Percentiles rank a stretch among this genome's conserved stretches.
Conservation (phyloP, 495 filamentous ascomycete species). For the Aspergillus heteromorphus region DNA sequence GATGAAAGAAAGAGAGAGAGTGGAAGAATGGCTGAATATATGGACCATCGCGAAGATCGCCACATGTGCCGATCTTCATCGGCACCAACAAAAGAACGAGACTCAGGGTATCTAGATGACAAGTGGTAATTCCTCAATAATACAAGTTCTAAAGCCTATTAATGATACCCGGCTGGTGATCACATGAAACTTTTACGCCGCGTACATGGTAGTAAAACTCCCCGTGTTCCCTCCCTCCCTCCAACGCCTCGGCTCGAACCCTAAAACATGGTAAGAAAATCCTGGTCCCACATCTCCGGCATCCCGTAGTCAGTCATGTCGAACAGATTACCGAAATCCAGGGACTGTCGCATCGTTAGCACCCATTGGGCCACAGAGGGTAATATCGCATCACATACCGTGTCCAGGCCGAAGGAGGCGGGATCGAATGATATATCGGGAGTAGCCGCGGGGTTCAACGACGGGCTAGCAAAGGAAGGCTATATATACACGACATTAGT, state of each 20-base stretch:
- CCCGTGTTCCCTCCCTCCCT: neutral
- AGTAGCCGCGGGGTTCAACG: slow-evolving; percentile 10
- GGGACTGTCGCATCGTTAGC: slow-evolving; percentile 24
- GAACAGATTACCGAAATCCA: slow-evolving; percentile 33
- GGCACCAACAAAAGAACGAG: neutral
- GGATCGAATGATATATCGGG: slow-evolving; percentile 26
- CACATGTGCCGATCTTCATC: neutral
- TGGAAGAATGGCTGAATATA: too few species aligned
- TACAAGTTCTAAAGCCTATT: too few species aligned
- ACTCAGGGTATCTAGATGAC: too few species aligned
- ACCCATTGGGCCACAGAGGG: neutral
- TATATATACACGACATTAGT: neutral
- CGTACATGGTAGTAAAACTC: neutral
- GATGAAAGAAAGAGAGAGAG: neutral
- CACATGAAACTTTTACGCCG: neutral
- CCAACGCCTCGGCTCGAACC: neutral
- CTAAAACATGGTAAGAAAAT: slow-evolving; percentile 18
- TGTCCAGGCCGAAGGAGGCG: slow-evolving; percentile 20
- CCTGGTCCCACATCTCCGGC: slow-evolving; percentile 28
- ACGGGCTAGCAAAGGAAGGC: slow-evolving; percentile 4
- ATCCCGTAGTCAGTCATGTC: slow-evolving; percentile 24
- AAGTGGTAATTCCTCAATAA: too few species aligned
- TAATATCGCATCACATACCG: slow-evolving; percentile 22
- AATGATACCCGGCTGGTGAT: too few species aligned
- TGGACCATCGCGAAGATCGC: neutral